phyloP scores from a whole-genome alignment of 2,329 filamentous ascomycete species.

The Fusarium paranaense region DNA sequence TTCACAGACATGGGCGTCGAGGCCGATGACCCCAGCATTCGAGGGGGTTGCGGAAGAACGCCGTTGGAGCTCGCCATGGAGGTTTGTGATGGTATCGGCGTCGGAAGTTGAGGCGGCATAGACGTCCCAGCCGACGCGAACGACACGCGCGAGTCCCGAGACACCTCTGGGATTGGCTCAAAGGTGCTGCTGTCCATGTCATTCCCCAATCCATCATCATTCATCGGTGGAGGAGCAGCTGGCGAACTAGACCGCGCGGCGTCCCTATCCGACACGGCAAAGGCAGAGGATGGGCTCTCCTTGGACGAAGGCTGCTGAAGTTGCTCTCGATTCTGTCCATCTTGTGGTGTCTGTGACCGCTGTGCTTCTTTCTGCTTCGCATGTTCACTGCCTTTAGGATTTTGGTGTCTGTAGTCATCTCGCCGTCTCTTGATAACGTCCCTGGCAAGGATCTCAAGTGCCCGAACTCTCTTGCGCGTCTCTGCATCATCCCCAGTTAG shows the following conservation, averaged over 20 bases:
- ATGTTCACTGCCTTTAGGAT: slow-evolving; percentile 59
- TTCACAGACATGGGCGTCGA: slow-evolving; percentile 45
- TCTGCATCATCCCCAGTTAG: slow-evolving; percentile 63
- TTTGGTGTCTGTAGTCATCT: slow-evolving; percentile 64
- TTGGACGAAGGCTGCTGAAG: not conserved
- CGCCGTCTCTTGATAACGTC: slow-evolving; percentile 83
- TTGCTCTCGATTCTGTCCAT: not conserved
- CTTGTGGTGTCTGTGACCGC: not conserved
- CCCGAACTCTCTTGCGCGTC: slow-evolving; percentile 68
- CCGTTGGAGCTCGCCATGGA: slow-evolving; percentile 31
- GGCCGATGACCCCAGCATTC: slow-evolving; percentile 42
- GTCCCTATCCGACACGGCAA: slow-evolving; percentile 4
- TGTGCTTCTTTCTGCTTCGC: slow-evolving; percentile 40
- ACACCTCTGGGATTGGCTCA: slow-evolving; percentile 40
- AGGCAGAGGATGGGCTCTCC: not conserved
- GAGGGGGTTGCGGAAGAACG: slow-evolving; percentile 36
- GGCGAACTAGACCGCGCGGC: slow-evolving; percentile 29
- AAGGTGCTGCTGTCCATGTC: slow-evolving; percentile 37
- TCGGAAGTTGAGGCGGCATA: slow-evolving; percentile 34
- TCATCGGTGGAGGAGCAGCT: slow-evolving; percentile 20
- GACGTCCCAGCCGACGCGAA: slow-evolving; percentile 36
- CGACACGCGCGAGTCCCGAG: slow-evolving; percentile 38
- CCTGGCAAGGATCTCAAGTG: slow-evolving; percentile 76
- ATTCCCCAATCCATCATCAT: slow-evolving; percentile 33
- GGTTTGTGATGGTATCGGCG: slow-evolving; percentile 38